Base-by-base conservation (phyloP, 2,329 filamentous ascomycete genomes). In the Emericellopsis cladophorae region DNA sequence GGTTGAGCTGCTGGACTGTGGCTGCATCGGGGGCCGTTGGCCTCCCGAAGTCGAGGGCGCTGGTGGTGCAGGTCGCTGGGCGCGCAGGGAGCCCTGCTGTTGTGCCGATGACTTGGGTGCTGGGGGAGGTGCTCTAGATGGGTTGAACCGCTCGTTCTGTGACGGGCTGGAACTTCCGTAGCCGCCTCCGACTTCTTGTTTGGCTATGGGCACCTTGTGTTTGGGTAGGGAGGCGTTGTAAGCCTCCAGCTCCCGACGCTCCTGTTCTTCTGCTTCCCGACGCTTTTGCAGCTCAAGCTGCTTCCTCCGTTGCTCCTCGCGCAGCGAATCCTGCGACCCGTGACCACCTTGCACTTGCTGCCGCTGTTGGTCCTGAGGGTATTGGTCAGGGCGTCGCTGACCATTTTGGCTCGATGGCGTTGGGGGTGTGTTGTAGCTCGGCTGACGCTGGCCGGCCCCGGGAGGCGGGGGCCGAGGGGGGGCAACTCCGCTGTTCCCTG, bases 211-310 rank as follows among this genome's bases (percentile, higher is more conserved):
- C 10, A 79, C 65, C 56, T 85, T 86, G 47, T 74, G 80, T 67
- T 94, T 84, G 26, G 88, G 90, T 44, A 95, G 65, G 21, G 85
- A 87, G 31, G 86, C 84, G 59, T 96, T 95, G 61, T 95, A 95
- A 15, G 79, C 85, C 55, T 92, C 88, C 50, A 85, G 70, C 40
- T 95, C 87, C 48, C 81, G 76, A 41, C 84, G 74, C 41, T 74
- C 74, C 52, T 80, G 76, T 50, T 87, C 81, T 47, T 79, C 75
- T 2, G 70, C 65, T 47, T 80, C 74, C 34, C 66, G 63, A 46
- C 70, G 65, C 43, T 66, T 64, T 49, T 79, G 75, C 26, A 72
- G 64, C 48, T 83, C 77, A 7, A 69, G 54, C 53, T 83, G 76
- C 52, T 77, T 74, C 53, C 79, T 73, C 29, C 74, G 72, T 51